Evolutionary conservation across 2,329 filamentous ascomycete species (phyloP).

Genomic region (Golovinomyces cichoracearum): DNA sequence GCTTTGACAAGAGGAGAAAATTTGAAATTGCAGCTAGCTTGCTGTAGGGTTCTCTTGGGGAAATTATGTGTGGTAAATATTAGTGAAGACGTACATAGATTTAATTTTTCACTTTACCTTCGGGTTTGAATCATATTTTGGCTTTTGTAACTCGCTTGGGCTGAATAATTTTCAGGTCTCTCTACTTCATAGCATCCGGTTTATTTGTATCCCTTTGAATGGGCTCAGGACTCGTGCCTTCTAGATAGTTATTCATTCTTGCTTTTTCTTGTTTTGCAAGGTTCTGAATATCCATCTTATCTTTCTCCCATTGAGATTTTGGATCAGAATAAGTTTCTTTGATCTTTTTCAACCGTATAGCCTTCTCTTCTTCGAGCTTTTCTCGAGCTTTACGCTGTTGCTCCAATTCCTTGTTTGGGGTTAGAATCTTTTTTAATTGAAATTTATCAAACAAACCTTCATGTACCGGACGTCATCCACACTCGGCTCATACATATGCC

Average conservation of each 20-base stretch:
- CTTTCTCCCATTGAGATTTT: slow-evolving; percentile 64
- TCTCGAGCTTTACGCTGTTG: slow-evolving; percentile 56
- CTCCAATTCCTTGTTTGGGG: slow-evolving; percentile 59
- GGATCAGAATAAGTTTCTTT: slow-evolving; percentile 57
- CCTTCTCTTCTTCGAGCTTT: slow-evolving; percentile 49
- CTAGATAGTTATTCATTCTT: slow-evolving; percentile 7
- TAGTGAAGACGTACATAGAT: no score
- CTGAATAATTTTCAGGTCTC: no score
- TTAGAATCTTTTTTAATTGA: background rate
- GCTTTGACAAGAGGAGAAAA: no score
- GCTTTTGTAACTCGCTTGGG: no score
- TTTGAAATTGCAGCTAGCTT: no score
- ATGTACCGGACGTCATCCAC: slow-evolving; percentile 93
- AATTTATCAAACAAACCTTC: slow-evolving; percentile 46
- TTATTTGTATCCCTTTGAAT: background rate
- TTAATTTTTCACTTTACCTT: no score
- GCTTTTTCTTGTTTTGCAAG: slow-evolving; percentile 31
- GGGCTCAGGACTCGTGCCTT: background rate
- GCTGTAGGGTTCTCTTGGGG: no score
- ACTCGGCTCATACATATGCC: slow-evolving; percentile 98
- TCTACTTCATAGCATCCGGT: no score
- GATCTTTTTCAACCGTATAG: slow-evolving; percentile 49
- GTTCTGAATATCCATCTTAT: slow-evolving; percentile 55
- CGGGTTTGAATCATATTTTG: no score
- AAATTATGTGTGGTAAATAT: no score